Evolutionary conservation across 192 early-diverging fungal species (phyloP).

Genomic region (Dissophora ornata): DNA sequence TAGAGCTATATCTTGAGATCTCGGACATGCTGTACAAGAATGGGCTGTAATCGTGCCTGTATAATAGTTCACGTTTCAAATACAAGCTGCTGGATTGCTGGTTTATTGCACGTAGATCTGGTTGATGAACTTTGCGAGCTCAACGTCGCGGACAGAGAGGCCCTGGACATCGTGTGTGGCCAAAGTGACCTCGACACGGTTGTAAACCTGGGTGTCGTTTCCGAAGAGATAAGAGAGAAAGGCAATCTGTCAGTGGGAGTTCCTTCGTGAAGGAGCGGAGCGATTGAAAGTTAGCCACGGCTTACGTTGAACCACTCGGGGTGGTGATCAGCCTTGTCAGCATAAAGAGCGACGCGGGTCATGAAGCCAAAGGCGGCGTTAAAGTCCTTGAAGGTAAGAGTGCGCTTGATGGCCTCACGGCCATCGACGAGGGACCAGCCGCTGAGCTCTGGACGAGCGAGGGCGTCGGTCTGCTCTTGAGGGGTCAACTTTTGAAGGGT

Average conservation of each 20-base stretch:
- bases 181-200: conserved; percentile 88
- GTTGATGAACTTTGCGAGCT: conserved; percentile 80
- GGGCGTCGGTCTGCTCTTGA: conserved; percentile 55
- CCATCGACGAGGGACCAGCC: conserved; percentile 73
- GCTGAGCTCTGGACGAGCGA: conserved; percentile 29
- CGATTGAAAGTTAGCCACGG: conserved; percentile 5
- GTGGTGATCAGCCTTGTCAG: conserved; percentile 94
- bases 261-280: too few relatives aligned
- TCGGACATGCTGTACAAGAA: conserved; percentile 44
- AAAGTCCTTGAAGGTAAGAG: conserved; percentile 85
- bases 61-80: too few relatives aligned
- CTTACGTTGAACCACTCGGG: conserved; percentile 93
- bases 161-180: conserved; percentile 93
- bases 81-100: neutral
- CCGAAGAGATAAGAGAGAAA: too few relatives aligned
- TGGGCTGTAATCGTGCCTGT: conserved; percentile 5
- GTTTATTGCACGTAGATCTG: conserved; percentile 51
- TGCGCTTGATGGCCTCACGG: conserved; percentile 81
- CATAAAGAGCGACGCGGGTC: conserved; percentile 87
- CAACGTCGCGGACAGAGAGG: conserved; percentile 78
- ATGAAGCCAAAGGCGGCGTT: conserved; percentile 94
- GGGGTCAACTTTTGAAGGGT: conserved; percentile 53
- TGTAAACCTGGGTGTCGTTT: conserved; percentile 98
- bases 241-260: too few relatives aligned
- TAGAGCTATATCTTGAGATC: conserved; percentile 51